Conservation (phyloP, 371 early-diverging fungal species). For the Syncephalis plumigaleata region DNA sequence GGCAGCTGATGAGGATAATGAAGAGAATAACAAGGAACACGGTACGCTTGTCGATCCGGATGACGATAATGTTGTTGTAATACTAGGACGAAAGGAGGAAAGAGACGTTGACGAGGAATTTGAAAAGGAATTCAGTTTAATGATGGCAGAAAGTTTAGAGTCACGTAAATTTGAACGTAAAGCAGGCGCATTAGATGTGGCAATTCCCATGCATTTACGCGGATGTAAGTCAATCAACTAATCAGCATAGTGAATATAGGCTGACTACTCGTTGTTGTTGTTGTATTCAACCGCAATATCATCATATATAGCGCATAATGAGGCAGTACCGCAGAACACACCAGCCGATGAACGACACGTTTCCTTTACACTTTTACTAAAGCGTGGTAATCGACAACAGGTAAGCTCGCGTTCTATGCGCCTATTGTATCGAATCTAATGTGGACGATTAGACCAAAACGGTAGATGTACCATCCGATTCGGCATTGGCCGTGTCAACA, state of each 20-base stretch:
- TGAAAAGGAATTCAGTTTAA: constrained; percentile 55
- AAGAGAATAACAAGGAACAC: constrained; percentile 13
- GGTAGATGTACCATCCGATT: constrained; percentile 74
- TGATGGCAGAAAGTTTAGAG: constrained; percentile 71
- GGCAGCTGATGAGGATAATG: constrained; percentile 1
- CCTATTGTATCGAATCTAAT: too few relatives aligned
- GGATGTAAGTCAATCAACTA: too few relatives aligned
- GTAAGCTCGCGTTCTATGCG: too few relatives aligned
- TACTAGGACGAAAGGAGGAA: constrained; percentile 8
- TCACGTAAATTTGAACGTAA: constrained; percentile 63
- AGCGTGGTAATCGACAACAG: constrained; percentile 84
- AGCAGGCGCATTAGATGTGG: constrained; percentile 52
- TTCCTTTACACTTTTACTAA: constrained; percentile 74
- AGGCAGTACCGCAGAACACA: too few relatives aligned
- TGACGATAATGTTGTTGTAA: too few relatives aligned
- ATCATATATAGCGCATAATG: too few relatives aligned
- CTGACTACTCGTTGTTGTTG: too few relatives aligned
- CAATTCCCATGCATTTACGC: constrained; percentile 43
- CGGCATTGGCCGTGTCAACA: constrained; percentile 63
- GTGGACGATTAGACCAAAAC: constrained; percentile 18
- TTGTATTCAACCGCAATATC: too few relatives aligned
- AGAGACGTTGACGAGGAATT: constrained; percentile 52
- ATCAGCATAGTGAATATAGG: too few relatives aligned
- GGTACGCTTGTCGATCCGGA: constrained; percentile 8
- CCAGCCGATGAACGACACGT: constrained; percentile 18